A percentile compares a stretch with the other conserved stretches of the same genome.
These are phyloP conservation scores for Chrysoporthe puriensis DNA, from an alignment of 2,329 filamentous ascomycete genomes.

Conservation along the genomic window DNA sequence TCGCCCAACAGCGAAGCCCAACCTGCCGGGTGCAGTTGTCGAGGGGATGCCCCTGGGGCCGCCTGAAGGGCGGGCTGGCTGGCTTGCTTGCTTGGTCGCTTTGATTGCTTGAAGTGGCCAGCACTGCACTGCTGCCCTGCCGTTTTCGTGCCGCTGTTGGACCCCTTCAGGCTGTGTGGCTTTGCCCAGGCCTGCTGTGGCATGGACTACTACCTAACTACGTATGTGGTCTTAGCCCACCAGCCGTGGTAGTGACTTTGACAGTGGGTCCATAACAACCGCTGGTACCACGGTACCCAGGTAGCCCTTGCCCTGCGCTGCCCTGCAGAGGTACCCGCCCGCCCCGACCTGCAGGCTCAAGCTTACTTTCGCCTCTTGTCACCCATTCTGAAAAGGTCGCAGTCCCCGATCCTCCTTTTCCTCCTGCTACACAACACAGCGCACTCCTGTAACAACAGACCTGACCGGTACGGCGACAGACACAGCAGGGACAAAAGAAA, in stretches of 20 bases:
- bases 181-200: too few relatives aligned
- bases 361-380: slow-evolving; percentile 18
- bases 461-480: background rate
- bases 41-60: background rate
- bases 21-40: background rate
- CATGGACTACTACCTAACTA: background rate
- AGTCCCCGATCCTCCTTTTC: slow-evolving; percentile 6
- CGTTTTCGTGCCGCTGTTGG: background rate
- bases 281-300: background rate
- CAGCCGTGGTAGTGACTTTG: background rate
- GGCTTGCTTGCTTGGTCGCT: too few relatives aligned
- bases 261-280: slow-evolving; percentile 8
- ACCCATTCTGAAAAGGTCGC: slow-evolving; percentile 10
- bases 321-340: slow-evolving; percentile 4
- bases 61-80: too few relatives aligned
- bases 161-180: background rate
- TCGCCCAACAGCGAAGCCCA: background rate
- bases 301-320: background rate
- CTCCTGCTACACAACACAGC: background rate
- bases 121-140: background rate
- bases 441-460: background rate
- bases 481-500: slow-evolving; percentile 18
- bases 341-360: slow-evolving; percentile 13
- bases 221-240: background rate
- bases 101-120: background rate